Base-by-base conservation (phyloP, 768 basidiomycete species). In the Agrocybe praecox region DNA sequence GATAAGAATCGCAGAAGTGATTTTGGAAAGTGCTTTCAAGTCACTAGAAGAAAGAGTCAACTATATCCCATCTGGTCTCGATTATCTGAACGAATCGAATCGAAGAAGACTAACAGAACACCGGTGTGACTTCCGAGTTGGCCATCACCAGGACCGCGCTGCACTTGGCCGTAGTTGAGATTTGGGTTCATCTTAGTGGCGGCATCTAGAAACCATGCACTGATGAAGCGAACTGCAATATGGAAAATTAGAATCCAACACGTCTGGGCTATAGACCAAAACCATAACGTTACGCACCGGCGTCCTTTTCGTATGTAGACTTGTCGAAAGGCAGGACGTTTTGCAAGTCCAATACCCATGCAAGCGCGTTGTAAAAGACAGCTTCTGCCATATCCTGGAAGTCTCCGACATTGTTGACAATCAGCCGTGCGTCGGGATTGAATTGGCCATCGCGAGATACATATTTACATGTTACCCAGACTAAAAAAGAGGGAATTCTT, bases 171-270 rank as follows among this genome's bases (percentile, higher is more conserved):
- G 63, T 78, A 89, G 55, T 85, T 76, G 42, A 90, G 68, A 61
- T 86, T 83, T 0, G 87, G 87, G 52, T 84, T 87, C 87, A 89
- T 88, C 34, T 61, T 70, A 1, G 87, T 88, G 3, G 67, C 71
- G 1, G 66, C 60, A 58, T 86, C 74, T n/a, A 88, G 58, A 73
- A 89, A 90, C 83, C 85, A 88, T 0, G 80, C 75, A 18, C 77
- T 65, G 55, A 89, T 66, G 65, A 76, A 84, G 5, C 66, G 65
- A 3, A 76, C 83, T 74, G 67, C 57, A 49, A 52, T 32, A 46
- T 42, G n/a, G n/a, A n/a, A n/a, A n/a, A n/a, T n/a, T n/a, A n/a
- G n/a, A 15, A 23, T n/a, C 22, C 24, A 50, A n/a, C 34, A 18
- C 18, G 4, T 23, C 29, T 32, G n/a, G 10, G 6, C 12, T 6